Base-by-base conservation (phyloP, 1,139 yeast species). In the Pichia sorboxylosa region DNA sequence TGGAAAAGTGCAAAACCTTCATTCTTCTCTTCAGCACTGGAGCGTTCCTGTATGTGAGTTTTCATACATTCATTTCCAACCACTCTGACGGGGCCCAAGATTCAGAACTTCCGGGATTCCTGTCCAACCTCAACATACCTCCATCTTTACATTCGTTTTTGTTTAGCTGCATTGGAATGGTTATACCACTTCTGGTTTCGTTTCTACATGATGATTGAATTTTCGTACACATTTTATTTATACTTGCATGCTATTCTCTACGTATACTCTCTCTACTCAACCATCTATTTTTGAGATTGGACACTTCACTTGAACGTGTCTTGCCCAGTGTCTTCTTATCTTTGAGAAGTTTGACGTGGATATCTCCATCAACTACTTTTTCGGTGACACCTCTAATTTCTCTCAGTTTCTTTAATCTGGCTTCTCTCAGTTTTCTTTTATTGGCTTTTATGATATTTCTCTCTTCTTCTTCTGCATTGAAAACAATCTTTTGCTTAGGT, bases 1-100 rank as follows among this genome's bases (percentile, higher is more conserved):
- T 36, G 15, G 31, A 32, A 17, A 36, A 37, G 27, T 8, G 10
- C 22, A 26, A 45, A 37, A 37, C 42, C 22, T 35, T 49, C 51
- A 53, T 43, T 37, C 44, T 40, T 41, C 37, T 78, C 11, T 73
- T 76, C 42, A 69, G 80, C 36, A 82, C 80, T 5, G 93, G 93
- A 5, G 76, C 84, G 1, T 80, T 80, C 47, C 51, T 79, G 21
- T 80, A 67, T 45, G 82, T 80, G 22, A 80, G 83, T 11, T 62
- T 71, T 39, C 83, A 79, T 49, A 72, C 78, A 4, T 63, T 73
- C 59, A 54, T 61, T 11, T 29, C 40, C 3, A 29, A 32, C 28
- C 40, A 37, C 13, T 24, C 26, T 5, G 31, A 69, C 64, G 26
- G 47, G 11, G 22, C n/a, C n/a, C n/a, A n/a, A n/a, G n/a, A n/a